These are phyloP conservation scores for Candida silvatica DNA, from an alignment of 805 yeast species.

Conservation along the genomic window DNA sequence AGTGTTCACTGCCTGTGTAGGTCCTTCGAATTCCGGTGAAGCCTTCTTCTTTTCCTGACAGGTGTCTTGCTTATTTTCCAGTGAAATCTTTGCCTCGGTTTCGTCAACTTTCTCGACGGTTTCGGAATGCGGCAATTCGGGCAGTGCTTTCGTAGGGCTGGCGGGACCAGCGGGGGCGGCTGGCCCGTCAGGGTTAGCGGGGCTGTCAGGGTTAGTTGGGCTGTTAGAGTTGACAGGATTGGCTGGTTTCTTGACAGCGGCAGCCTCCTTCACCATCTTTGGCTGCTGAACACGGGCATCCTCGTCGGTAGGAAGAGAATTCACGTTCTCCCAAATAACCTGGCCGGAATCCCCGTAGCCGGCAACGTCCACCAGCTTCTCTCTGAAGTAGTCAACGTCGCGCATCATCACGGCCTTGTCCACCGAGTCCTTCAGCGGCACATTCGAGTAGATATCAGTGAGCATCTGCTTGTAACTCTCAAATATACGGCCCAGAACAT, in stretches of 20 bases:
- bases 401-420: conserved; percentile 47
- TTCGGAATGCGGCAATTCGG: neutral
- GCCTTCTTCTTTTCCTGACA: too few species aligned
- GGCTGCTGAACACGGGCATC: conserved; percentile 20
- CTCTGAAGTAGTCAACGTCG: conserved; percentile 58
- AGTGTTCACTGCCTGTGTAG: too few species aligned
- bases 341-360: conserved; percentile 59
- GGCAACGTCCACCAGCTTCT: conserved; percentile 46
- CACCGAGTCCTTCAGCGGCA: conserved; percentile 38
- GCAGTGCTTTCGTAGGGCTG: neutral
- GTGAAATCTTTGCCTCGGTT: too few species aligned
- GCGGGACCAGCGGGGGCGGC: too few species aligned
- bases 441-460: conserved; percentile 41
- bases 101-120: neutral
- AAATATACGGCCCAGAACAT: conserved; percentile 40
- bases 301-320: conserved; percentile 40
- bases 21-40: too few species aligned
- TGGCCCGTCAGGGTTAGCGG: neutral
- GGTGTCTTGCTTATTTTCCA: too few species aligned
- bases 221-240: neutral
- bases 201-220: neutral
- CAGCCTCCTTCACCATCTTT: conserved; percentile 10
- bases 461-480: conserved; percentile 50
- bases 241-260: conserved; percentile 29
- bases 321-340: conserved; percentile 52